Base-by-base conservation (phyloP, 177 flowering plant species). In the Vitis hybrid region DNA sequence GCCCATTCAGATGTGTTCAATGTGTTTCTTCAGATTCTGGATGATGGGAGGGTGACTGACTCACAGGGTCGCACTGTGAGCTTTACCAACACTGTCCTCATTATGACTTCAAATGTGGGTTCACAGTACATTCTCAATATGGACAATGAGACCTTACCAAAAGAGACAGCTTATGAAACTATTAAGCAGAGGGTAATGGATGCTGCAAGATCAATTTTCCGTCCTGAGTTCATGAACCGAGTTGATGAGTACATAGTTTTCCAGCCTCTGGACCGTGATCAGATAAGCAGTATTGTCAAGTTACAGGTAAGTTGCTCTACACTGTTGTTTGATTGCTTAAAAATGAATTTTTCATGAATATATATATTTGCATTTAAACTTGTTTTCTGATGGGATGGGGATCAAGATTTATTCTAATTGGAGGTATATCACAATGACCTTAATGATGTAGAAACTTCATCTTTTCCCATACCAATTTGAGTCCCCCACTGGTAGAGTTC, bases 91-190 rank as follows among this genome's bases (percentile, higher is more conserved):
- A 86, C 97, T 13, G 93, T 96, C 14, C 81, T 96, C 59, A 96
- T 96, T 69, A 96, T 96, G 99, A 96, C 99, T 51, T 93, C 99
- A 56, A 96, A 96, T 79, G 99, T 96, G 57, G 99, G 99, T 29
- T 95, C 99, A 6, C 97, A 93, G 60, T 90, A 88, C 76, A 91
- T 95, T 60, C 89, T 95, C 13, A 84, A 89, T 69, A 77, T 86
- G 6, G 98, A 87, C 59, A 89, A 91, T 65, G 90, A 87, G 55
- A 70, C 56, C 51, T 49, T 49, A n/a, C 72, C 93, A 0, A 84
- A 77, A 68, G 90, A 84, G 60, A 60, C 66, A 22, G 77, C 87
- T 18, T 95, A 95, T 71, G 97, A 93, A 57, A 84, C 83, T n/a
- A 95, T 95, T 12, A 95, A 93, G 83, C 73, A 77, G 59, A 83